These are phyloP conservation scores for Fonsecaea multimorphosa DNA, from an alignment of 2,329 filamentous ascomycete species.

Conservation along the genomic window DNA sequence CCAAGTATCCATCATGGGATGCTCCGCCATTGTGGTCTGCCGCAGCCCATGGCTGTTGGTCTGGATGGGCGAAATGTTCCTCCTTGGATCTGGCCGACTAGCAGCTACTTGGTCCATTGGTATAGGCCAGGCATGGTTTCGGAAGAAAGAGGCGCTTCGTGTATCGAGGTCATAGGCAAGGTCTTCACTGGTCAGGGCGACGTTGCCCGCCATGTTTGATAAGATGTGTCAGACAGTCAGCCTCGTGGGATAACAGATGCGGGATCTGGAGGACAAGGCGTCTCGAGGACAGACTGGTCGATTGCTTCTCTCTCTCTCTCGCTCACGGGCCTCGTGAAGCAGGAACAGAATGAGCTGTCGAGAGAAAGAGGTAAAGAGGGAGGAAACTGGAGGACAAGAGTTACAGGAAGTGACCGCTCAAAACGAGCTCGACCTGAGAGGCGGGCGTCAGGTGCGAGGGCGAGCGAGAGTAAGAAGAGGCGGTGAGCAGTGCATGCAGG, in stretches of 20 bases:
- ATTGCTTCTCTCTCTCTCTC: slow-evolving; percentile 6
- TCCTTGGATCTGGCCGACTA: slow-evolving; percentile 45
- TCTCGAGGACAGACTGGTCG: slow-evolving; percentile 25
- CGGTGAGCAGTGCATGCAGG: slow-evolving; percentile 36
- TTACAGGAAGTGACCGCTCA: slow-evolving; percentile 37
- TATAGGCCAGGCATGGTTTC: slow-evolving; percentile 52
- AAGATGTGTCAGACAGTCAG: slow-evolving; percentile 36
- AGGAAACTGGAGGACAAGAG: slow-evolving; percentile 30
- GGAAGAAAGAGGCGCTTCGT: slow-evolving; percentile 50
- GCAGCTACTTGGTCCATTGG: slow-evolving; percentile 48
- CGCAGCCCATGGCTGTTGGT: slow-evolving; percentile 51
- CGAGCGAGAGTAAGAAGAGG: slow-evolving; percentile 31
- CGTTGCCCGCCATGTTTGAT: slow-evolving; percentile 50
- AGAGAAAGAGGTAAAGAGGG: slow-evolving; percentile 26
- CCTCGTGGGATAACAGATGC: slow-evolving; percentile 24
- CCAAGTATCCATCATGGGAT: slow-evolving; percentile 56
- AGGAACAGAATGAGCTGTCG: slow-evolving; percentile 31
- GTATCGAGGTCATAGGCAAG: slow-evolving; percentile 57
- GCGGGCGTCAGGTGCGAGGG: slow-evolving; percentile 31
- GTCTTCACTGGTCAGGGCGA: slow-evolving; percentile 53
- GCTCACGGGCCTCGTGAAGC: slow-evolving; percentile 37
- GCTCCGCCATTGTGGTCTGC: slow-evolving; percentile 50
- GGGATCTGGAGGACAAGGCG: slow-evolving; percentile 32
- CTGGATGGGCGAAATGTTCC: slow-evolving; percentile 52
- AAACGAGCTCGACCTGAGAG: slow-evolving; percentile 31